Evolutionary conservation across 495 filamentous ascomycete genomes (phyloP).

Genomic region (Cudoniella acicularis): DNA sequence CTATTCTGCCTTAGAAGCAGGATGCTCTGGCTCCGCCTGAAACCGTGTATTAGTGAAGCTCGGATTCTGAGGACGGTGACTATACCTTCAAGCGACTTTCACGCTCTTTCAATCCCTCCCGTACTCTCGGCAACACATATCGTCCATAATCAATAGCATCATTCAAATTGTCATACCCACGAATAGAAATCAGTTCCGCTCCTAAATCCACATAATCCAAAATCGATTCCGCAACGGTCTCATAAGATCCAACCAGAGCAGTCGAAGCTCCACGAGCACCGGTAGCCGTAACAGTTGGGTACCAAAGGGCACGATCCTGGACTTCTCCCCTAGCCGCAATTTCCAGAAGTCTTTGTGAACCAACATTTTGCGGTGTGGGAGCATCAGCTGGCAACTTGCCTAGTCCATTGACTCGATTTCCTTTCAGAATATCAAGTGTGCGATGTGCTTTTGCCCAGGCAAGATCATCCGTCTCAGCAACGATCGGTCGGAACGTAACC

Average conservation of each 20-base stretch:
- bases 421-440: constrained; percentile 39
- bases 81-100: too few species aligned
- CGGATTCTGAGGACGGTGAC: too few species aligned
- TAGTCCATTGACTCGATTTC: constrained; percentile 30
- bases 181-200: constrained; percentile 49
- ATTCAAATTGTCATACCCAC: constrained; percentile 52
- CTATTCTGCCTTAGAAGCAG: too few species aligned
- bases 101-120: constrained; percentile 36
- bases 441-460: constrained; percentile 50
- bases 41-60: too few species aligned
- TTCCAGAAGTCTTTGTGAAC: constrained; percentile 48
- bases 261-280: constrained; percentile 53
- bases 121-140: constrained; percentile 44
- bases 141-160: constrained; percentile 52
- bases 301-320: constrained; percentile 53
- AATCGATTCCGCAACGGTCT: constrained; percentile 46
- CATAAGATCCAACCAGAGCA: constrained; percentile 45
- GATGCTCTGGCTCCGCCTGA: too few species aligned
- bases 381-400: constrained; percentile 29
- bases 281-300: constrained; percentile 52
- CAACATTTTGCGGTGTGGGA: constrained; percentile 46
- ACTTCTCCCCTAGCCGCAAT: constrained; percentile 50
- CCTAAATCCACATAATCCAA: constrained; percentile 52
- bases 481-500: constrained; percentile 54
- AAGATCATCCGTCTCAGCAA: constrained; percentile 51